These are phyloP conservation scores for Pistacia atlantica DNA, from an alignment of 345 rosid species.

Conservation along the genomic window DNA sequence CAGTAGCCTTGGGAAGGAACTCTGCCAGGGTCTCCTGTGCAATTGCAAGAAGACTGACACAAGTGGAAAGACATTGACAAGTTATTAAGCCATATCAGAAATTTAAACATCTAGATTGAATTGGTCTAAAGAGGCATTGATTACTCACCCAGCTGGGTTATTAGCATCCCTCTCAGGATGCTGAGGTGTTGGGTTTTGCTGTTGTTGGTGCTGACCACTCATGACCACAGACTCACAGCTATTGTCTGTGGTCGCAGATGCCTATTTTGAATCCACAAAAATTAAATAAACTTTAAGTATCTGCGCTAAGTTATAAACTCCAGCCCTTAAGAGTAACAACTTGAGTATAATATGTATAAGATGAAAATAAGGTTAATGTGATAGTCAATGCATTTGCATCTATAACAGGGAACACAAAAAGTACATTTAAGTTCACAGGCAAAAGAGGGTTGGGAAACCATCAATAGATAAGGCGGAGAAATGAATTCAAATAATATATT, in stretches of 20 bases:
- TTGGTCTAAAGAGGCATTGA: neutral
- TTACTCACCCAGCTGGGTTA: conserved; percentile 94
- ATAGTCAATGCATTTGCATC: too few relatives aligned
- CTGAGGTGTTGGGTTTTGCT: conserved; percentile 94
- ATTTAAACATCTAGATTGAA: neutral
- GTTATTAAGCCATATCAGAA: neutral
- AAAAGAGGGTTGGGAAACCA: neutral
- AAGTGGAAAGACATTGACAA: neutral
- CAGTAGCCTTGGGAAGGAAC: conserved; percentile 96
- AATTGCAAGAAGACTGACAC: conserved; percentile 72
- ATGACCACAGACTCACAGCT: conserved; percentile 99
- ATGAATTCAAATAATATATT: neutral
- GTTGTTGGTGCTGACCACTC: conserved; percentile 95
- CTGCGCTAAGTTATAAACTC: neutral
- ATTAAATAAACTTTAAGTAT: neutral
- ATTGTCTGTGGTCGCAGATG: conserved; percentile 97
- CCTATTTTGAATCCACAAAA: conserved; percentile 40
- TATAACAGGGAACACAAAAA: neutral
- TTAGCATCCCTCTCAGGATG: conserved; percentile 93
- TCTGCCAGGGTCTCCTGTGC: conserved; percentile 97
- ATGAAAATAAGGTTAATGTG: too few relatives aligned
- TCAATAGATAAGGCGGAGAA: neutral
- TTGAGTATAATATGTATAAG: neutral
- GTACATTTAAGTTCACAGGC: neutral
- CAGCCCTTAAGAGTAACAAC: neutral